Base-by-base conservation (phyloP, 192 early-diverging fungal genomes). In the Dispira simplex region DNA sequence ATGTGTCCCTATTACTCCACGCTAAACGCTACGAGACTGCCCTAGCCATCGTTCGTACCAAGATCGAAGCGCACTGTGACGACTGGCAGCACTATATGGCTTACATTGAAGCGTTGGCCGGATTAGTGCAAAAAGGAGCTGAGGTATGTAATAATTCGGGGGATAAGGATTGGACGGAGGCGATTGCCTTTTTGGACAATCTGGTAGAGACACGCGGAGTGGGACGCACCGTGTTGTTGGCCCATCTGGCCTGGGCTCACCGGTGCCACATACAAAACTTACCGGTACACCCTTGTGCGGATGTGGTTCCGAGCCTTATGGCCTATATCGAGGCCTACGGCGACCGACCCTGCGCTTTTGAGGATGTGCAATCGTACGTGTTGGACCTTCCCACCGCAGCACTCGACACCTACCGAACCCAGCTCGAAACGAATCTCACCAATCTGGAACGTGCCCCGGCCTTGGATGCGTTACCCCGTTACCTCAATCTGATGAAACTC, bases 301-400 rank as follows among this genome's bases (percentile, higher is more conserved):
- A n/a, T 21, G 51, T 39, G 20, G 13, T 47, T 47, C 63, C 28
- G 32, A 5, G 4, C 26, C 28, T 43, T 44, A 21, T 10, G 46
- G 48, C 70, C 2, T 92, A 88, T 67, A 73, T 87, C 62, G 64
- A 67, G 11, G 74, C 68, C 4, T 90, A 90, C 64, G 85, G 86
- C 23, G 69, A 74, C 20, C 82, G 80, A 54, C 67, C 75, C 2
- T 83, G 81, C 63, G 89, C 83, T 58, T 89, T 89, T 70, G 88
- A 90, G 64, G 90, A 92, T 69, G 66, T 92, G 23, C 73, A 75
- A 9, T 57, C 69, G 21, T 89, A 87, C 68, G 65, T 86, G 32
- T 18, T 64, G 12, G 62, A 53, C 16, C 45, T 86, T 58, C 3
- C 43, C 46, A 18, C 48, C 4, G 48, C 51, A 44, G 2, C 16